A percentile compares a stretch with the other conserved stretches of the same genome.
Evolutionary conservation across 371 early-diverging fungal genomes (phyloP).

Genomic region (Lichtheimia ramosa): DNA sequence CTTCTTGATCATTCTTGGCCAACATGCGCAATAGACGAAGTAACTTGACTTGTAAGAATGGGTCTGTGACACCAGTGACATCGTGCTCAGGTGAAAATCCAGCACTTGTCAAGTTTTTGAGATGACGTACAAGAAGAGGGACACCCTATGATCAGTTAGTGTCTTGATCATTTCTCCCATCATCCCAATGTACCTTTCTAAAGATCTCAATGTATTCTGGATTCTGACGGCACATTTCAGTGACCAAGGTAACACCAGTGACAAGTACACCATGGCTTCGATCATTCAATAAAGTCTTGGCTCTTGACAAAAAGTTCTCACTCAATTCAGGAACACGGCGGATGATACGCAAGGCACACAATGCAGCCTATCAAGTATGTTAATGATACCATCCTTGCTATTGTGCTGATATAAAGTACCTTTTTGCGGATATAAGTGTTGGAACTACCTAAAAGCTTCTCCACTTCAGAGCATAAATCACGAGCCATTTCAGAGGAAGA

Average conservation of each 20-base stretch:
- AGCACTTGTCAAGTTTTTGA: constrained; percentile 85
- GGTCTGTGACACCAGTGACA: constrained; percentile 94
- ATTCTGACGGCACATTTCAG: constrained; percentile 83
- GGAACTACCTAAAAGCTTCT: constrained; percentile 86
- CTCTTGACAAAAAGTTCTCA: constrained; percentile 79
- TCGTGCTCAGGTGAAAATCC: constrained; percentile 96
- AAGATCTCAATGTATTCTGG: constrained; percentile 69
- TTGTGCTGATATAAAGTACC: constrained; percentile 44
- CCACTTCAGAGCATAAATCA: constrained; percentile 93
- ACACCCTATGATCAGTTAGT: constrained; percentile 54
- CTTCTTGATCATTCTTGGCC: constrained; percentile 81
- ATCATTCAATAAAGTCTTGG: constrained; percentile 81
- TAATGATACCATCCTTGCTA: neutral
- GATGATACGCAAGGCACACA: constrained; percentile 90
- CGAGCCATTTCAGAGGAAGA: constrained; percentile 94
- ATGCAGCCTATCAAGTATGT: constrained; percentile 70
- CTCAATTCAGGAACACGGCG: constrained; percentile 91
- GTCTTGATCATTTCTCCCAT: neutral
- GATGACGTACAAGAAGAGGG: constrained; percentile 82
- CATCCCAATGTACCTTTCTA: constrained; percentile 52
- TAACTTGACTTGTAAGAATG: constrained; percentile 96
- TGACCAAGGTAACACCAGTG: constrained; percentile 88
- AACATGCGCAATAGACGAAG: constrained; percentile 87
- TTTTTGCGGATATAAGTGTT: constrained; percentile 96
- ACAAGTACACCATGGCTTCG: constrained; percentile 95